Evolutionary conservation across 75 land plant genomes (phyloP).

Genomic region (Pseudotsuga menziesii): DNA sequence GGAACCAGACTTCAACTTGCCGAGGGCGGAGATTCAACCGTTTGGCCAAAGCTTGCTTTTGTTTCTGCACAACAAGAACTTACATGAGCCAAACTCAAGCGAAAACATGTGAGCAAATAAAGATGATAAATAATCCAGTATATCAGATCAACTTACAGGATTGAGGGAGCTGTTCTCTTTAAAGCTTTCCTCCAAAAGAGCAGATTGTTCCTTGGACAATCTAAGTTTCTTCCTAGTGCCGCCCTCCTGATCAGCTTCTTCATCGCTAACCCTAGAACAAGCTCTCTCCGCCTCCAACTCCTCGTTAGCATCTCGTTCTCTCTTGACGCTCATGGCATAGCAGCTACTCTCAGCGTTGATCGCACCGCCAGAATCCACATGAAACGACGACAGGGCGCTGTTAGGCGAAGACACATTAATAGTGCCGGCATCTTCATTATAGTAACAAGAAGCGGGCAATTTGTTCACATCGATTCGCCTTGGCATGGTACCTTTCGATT

Average conservation of each 20-base stretch:
- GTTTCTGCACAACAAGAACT: constrained; percentile 16
- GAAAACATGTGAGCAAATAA: too few species aligned
- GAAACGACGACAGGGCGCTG: constrained; percentile 37
- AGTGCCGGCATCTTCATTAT: neutral
- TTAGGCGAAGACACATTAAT: constrained; percentile 15
- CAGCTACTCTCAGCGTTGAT: constrained; percentile 9
- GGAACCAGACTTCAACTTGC: constrained; percentile 47
- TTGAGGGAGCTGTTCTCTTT: constrained; percentile 70
- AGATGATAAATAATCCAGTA: too few species aligned
- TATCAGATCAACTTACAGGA: too few species aligned
- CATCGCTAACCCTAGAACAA: constrained; percentile 37
- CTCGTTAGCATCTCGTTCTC: constrained; percentile 12
- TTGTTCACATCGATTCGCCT: neutral
- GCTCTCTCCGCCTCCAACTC: constrained; percentile 8
- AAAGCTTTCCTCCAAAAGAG: constrained; percentile 65
- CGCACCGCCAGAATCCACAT: constrained; percentile 13
- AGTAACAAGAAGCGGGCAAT: neutral
- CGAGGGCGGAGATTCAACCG: constrained; percentile 27
- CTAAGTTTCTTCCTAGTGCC: constrained; percentile 60
- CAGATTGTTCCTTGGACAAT: constrained; percentile 67
- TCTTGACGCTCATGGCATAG: constrained; percentile 12
- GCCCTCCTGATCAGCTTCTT: constrained; percentile 39
- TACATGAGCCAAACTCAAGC: too few species aligned
- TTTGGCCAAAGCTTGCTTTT: constrained; percentile 29
- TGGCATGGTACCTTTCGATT: neutral